Evolutionary conservation across 139 green algal species (phyloP), one percentile per base, ranked within the genome.

Genomic region (Chlamydomonas incerta): DNA sequence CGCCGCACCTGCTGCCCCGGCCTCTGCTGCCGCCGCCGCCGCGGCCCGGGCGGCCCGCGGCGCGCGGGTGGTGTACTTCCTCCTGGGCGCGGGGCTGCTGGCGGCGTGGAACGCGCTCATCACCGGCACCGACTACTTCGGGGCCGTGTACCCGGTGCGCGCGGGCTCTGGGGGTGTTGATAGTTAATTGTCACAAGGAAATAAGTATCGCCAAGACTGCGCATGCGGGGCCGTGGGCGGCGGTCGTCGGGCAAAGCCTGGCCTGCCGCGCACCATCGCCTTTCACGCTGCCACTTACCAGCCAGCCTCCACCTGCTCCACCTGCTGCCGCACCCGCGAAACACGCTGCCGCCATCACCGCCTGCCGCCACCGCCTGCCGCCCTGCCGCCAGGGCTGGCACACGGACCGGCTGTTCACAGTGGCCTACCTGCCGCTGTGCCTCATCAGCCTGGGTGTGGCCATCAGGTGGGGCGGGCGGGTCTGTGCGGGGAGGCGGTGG

Each of bases 51-150:
- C 72, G 1, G 26, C n/a, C 0, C 21, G 9, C 20, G 34, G 55
- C 58, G 74, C 46, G 66, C n/a, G 46, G 37, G 31, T 15, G 28
- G 71, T 92, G 46, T 90, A 89, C 75, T 89, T 89, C 87, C 80
- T 81, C 41, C 80, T 87, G 72, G 82, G 85, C 3, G 74, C 82
- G 29, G 95, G 92, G 13, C 76, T 95, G 15, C 87, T 97, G 18
- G 76, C 92, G 26, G 92, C 95, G 10, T 97, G 95, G 95, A 97
- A 97, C 67, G 94, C 91, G 17, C 93, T 96, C 69, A 95, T 97
- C 69, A 95, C 93, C 20, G 93, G 90, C 21, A 87, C 85, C n/a
- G 89, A 94, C 58, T 94, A 93, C 81, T 94, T 89, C 72, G 58
- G 57, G 13, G 41, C 31, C 20, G 57, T 75, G 35, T 85, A 85